phyloP scores from a whole-genome alignment of 345 rosid species.

The Salix exigua region DNA sequence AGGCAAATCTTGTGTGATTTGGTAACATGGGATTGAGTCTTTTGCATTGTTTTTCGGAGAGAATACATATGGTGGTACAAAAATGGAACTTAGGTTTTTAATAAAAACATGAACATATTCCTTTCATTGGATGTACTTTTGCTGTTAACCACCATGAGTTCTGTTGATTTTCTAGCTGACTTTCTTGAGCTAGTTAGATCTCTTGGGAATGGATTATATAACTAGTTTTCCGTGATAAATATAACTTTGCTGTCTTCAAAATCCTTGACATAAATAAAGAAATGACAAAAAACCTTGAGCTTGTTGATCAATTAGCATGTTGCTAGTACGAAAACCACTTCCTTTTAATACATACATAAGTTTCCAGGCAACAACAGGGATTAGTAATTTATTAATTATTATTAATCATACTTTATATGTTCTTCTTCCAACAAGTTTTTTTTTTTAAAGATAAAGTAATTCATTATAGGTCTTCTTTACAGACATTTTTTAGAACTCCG shows the following conservation, averaged over 20 bases:
- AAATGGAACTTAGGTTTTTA: constrained; percentile 8
- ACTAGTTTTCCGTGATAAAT: constrained; percentile 12
- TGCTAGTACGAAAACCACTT: background rate
- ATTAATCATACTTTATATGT: background rate
- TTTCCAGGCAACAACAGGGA: background rate
- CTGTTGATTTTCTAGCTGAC: constrained; percentile 18
- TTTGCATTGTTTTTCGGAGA: constrained; percentile 32
- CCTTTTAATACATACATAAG: background rate
- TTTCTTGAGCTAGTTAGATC: constrained; percentile 14
- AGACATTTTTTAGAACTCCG: background rate
- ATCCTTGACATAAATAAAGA: background rate
- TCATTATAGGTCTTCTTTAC: background rate
- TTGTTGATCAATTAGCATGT: background rate
- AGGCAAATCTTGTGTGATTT: background rate
- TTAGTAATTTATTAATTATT: background rate
- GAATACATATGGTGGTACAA: constrained; percentile 17
- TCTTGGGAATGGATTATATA: constrained; percentile 19
- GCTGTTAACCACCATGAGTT: constrained; percentile 3
- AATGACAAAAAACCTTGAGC: background rate
- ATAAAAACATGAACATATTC: constrained; percentile 1
- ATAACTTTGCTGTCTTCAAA: constrained; percentile 20
- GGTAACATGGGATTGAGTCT: constrained; percentile 9
- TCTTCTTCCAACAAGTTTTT: background rate
- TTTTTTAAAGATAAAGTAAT: background rate
- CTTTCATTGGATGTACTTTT: constrained; percentile 7